phyloP scores from a whole-genome alignment of 306 rosid genomes.

The Cercis canadensis region DNA sequence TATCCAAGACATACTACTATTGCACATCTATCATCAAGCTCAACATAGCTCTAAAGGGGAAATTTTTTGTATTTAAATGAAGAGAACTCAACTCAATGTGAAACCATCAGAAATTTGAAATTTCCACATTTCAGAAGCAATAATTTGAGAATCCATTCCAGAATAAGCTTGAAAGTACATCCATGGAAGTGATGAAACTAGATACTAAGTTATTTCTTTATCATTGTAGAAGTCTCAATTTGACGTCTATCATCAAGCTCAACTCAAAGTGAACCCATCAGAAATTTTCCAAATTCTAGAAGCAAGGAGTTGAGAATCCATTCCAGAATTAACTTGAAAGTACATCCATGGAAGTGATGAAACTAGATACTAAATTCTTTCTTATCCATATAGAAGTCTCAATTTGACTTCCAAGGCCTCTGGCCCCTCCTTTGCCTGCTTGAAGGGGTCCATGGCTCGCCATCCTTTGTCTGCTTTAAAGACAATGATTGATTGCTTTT shows the following conservation, averaged over 20 bases:
- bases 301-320: not conserved
- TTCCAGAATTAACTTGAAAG: not conserved
- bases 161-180: not conserved
- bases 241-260: not conserved
- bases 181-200: constrained; percentile 22
- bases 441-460: not conserved
- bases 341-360: not conserved
- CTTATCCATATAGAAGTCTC: not conserved
- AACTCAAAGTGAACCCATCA: constrained; percentile 16
- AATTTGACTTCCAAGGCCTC: not conserved
- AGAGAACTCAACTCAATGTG: constrained; percentile 5
- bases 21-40: not conserved
- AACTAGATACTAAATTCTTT: constrained; percentile 10
- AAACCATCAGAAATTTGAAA: not conserved
- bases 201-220: not conserved
- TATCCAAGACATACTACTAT: no score
- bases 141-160: not conserved
- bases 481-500: no score
- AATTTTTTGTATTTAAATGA: no score
- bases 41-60: no score
- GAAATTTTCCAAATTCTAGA: not conserved
- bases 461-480: not conserved
- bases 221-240: not conserved
- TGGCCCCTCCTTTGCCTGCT: not conserved
- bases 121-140: constrained; percentile 4